A percentile compares a stretch with the other conserved stretches of the same genome.
Conservation (phyloP, 257 asterid species). For the Solanum virginianum region DNA sequence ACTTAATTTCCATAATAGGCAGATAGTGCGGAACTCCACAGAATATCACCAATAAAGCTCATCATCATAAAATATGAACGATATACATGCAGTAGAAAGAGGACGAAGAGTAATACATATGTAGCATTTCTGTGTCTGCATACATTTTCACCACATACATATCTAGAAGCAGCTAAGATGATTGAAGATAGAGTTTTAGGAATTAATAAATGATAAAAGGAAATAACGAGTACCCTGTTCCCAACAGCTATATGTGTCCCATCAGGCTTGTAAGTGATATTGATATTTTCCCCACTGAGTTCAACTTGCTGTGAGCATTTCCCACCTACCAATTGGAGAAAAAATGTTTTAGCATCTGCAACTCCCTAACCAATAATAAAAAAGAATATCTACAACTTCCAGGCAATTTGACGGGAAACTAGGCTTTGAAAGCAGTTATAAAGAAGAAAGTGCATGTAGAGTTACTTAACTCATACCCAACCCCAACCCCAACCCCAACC, state of each 20-base stretch:
- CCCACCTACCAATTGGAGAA: conserved; percentile 54
- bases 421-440: not conserved
- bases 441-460: not conserved
- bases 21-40: not conserved
- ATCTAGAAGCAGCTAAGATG: not conserved
- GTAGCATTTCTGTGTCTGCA: not conserved
- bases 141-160: not conserved
- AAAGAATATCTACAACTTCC: not conserved
- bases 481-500: not conserved
- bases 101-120: not conserved
- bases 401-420: not conserved
- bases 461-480: not conserved
- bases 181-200: not conserved
- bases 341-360: not conserved
- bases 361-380: not conserved
- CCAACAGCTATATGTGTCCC: conserved; percentile 97
- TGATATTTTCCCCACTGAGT: conserved; percentile 97
- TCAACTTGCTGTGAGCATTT: conserved; percentile 94
- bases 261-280: conserved; percentile 93
- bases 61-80: not conserved
- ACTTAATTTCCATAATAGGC: not conserved
- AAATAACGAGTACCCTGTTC: conserved; percentile 50
- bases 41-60: not conserved
- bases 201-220: not conserved
- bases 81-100: not conserved